phyloP scores from a whole-genome alignment of 768 basidiomycete species.

The Tricholoma sp. region DNA sequence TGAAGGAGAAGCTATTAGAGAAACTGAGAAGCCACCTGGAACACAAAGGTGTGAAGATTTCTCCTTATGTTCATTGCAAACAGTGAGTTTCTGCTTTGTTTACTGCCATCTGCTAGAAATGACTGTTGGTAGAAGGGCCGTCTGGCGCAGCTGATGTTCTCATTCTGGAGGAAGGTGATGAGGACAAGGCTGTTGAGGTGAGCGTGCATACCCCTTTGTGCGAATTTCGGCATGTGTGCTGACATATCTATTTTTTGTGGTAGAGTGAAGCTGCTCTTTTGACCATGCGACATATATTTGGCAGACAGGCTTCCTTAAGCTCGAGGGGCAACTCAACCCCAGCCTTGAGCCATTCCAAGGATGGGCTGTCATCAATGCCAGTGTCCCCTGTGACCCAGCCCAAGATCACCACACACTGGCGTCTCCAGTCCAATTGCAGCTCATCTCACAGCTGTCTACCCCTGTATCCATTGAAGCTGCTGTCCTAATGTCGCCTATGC shows the following conservation, averaged over 20 bases:
- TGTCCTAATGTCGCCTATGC: no score
- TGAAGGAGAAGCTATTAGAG: no score
- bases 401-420: no score
- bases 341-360: conserved; percentile 18
- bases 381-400: not conserved
- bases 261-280: conserved; percentile 49
- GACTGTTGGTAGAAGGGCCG: conserved; percentile 31
- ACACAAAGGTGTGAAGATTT: no score
- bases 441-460: no score
- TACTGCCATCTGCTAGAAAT: conserved; percentile 7
- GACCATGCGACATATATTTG: conserved; percentile 53
- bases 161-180: conserved; percentile 44
- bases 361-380: conserved; percentile 2
- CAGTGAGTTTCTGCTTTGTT: conserved; percentile 8
- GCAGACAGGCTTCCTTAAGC: conserved; percentile 43
- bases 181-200: conserved; percentile 56
- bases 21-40: no score
- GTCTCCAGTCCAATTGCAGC: no score
- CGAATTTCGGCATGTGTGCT: not conserved
- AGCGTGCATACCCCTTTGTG: conserved; percentile 16
- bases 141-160: conserved; percentile 47
- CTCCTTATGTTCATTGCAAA: no score
- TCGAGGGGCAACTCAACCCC: conserved; percentile 19
- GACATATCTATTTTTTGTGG: not conserved
- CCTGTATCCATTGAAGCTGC: no score